A percentile compares a stretch with the other conserved stretches of the same genome.
phyloP scores from a whole-genome alignment of 805 yeast genomes.

The Yarrowia deformans region DNA sequence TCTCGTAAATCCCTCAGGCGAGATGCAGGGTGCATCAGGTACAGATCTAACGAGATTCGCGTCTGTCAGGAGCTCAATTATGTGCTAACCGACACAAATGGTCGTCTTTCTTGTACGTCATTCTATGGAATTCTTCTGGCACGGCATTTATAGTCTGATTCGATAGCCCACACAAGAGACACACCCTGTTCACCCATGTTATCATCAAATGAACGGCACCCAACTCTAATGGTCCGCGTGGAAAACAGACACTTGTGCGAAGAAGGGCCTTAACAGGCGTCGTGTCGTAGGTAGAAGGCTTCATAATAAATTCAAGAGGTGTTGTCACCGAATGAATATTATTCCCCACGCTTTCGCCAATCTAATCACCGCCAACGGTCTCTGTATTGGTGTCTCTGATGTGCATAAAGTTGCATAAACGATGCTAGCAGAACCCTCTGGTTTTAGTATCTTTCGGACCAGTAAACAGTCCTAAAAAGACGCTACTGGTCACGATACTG shows the following conservation, averaged over 20 bases:
- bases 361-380: not conserved
- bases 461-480: slow-evolving; percentile 12
- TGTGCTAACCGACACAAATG: no score
- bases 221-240: slow-evolving; percentile 15
- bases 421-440: not conserved
- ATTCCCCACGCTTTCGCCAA: not conserved
- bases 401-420: slow-evolving; percentile 25
- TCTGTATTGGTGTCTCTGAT: slow-evolving; percentile 11
- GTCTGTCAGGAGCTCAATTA: not conserved
- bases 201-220: slow-evolving; percentile 32
- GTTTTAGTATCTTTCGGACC: slow-evolving; percentile 17
- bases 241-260: not conserved
- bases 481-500: not conserved
- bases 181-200: slow-evolving; percentile 3
- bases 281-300: not conserved
- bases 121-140: not conserved
- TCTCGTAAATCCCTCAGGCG: not conserved
- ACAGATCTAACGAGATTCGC: not conserved
- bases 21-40: not conserved
- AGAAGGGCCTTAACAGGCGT: no score
- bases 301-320: not conserved
- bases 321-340: not conserved
- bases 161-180: slow-evolving; percentile 1
- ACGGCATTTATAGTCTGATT: not conserved
- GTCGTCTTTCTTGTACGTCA: no score